Evolutionary conservation across 129 eudicot genomes (phyloP).

Genomic region (Tagetes erecta): DNA sequence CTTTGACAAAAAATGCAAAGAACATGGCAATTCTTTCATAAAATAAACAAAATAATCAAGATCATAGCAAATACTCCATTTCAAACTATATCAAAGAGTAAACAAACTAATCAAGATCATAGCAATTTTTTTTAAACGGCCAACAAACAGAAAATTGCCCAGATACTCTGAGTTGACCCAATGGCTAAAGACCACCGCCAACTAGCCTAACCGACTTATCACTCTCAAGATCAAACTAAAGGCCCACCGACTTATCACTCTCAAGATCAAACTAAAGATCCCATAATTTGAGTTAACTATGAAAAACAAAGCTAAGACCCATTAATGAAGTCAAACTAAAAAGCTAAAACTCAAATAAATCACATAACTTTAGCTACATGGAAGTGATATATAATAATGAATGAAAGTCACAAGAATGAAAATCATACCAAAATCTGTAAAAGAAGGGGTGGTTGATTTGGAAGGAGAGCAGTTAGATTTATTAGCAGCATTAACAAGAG

Average conservation of each 20-base stretch:
- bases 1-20: conserved; percentile 7
- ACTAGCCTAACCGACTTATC: no score
- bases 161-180: no score
- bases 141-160: no score
- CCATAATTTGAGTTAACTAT: no score
- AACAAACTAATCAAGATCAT: background rate
- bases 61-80: background rate
- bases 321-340: no score
- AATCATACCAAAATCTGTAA: conserved; percentile 28
- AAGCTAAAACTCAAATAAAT: no score
- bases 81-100: background rate
- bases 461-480: conserved; percentile 11
- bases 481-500: conserved; percentile 25
- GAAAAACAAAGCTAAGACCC: background rate
- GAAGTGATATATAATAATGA: background rate
- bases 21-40: conserved; percentile 17
- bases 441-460: background rate
- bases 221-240: no score
- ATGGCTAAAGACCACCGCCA: no score
- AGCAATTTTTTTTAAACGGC: no score
- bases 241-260: no score
- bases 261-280: no score
- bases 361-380: no score
- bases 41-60: background rate
- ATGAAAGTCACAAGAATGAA: background rate